Evolutionary conservation across 345 rosid species (phyloP).

Genomic region (Hirschfeldia incana): DNA sequence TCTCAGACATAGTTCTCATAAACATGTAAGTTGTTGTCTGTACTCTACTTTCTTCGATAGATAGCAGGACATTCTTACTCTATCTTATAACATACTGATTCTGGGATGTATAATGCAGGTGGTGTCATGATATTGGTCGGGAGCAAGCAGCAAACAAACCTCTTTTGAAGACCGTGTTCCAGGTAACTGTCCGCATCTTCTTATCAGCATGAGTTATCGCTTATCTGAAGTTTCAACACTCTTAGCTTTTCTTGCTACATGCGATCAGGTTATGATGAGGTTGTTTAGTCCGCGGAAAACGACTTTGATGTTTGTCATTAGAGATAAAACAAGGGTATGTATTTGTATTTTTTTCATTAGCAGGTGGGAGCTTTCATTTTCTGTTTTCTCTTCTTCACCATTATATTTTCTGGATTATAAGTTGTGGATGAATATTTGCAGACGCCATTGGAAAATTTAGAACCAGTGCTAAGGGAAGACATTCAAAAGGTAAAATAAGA

Average conservation of each 20-base stretch:
- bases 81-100: slow-evolving; percentile 6
- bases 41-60: slow-evolving; percentile 8
- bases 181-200: slow-evolving; percentile 50
- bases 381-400: too few relatives aligned
- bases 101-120: slow-evolving; percentile 55
- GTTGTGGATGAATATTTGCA: too few relatives aligned
- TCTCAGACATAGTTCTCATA: slow-evolving; percentile 95
- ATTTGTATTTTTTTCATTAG: too few relatives aligned
- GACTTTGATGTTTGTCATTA: slow-evolving; percentile 29
- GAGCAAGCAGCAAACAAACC: slow-evolving; percentile 99
- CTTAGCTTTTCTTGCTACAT: slow-evolving; percentile 28
- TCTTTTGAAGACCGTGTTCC: slow-evolving; percentile 94
- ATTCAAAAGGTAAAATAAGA: slow-evolving; percentile 72
- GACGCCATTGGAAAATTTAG: too few relatives aligned
- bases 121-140: slow-evolving; percentile 99
- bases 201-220: slow-evolving; percentile 19
- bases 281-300: too few relatives aligned
- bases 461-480: slow-evolving; percentile 64
- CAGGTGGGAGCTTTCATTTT: too few relatives aligned
- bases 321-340: too few relatives aligned
- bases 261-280: slow-evolving; percentile 45
- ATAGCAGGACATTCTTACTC: not conserved
- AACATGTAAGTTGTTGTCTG: slow-evolving; percentile 69
- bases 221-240: slow-evolving; percentile 11
- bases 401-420: too few relatives aligned